Conservation (phyloP, 2,329 filamentous ascomycete genomes). For the Ascomycota sp. region DNA sequence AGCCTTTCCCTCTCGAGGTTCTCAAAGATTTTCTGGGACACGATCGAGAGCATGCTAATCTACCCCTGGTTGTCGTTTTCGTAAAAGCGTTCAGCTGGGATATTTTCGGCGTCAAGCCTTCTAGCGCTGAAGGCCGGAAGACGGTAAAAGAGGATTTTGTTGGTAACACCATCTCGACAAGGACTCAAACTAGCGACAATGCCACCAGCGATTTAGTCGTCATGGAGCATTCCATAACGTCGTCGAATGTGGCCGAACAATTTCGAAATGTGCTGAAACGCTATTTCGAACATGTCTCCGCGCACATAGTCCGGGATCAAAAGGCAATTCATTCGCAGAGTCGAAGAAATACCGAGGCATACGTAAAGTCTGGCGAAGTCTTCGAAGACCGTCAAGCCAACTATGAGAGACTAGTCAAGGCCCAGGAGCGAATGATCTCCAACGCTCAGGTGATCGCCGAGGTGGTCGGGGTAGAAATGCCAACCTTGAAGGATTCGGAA, state of each 20-base stretch:
- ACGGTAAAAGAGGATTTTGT: conserved; percentile 63
- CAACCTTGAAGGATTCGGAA: conserved; percentile 71
- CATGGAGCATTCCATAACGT: conserved; percentile 54
- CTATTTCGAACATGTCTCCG: conserved; percentile 86
- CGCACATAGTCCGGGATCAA: conserved; percentile 76
- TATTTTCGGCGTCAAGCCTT: conserved; percentile 58
- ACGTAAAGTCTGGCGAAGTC: conserved; percentile 94
- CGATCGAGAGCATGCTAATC: conserved; percentile 77
- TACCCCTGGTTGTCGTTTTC: conserved; percentile 83
- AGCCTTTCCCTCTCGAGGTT: conserved; percentile 94
- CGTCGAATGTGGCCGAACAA: conserved; percentile 59
- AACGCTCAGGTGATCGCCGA: conserved; percentile 88
- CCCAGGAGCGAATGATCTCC: conserved; percentile 71
- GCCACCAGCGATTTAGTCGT: conserved; percentile 19
- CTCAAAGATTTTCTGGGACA: conserved; percentile 88
- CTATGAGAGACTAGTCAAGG: conserved; percentile 83
- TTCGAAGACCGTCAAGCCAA: conserved; percentile 94
- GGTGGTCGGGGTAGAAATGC: conserved; percentile 77
- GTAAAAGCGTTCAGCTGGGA: conserved; percentile 96
- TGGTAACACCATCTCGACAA: conserved; percentile 23
- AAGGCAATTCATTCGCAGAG: conserved; percentile 73
- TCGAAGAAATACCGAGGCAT: conserved; percentile 89
- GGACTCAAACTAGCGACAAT: conserved; percentile 26
- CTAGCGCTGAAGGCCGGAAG: conserved; percentile 60
- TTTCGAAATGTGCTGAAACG: conserved; percentile 71